These are phyloP conservation scores for Penicillium ochrochloron DNA, from an alignment of 495 filamentous ascomycete genomes.

Conservation along the genomic window DNA sequence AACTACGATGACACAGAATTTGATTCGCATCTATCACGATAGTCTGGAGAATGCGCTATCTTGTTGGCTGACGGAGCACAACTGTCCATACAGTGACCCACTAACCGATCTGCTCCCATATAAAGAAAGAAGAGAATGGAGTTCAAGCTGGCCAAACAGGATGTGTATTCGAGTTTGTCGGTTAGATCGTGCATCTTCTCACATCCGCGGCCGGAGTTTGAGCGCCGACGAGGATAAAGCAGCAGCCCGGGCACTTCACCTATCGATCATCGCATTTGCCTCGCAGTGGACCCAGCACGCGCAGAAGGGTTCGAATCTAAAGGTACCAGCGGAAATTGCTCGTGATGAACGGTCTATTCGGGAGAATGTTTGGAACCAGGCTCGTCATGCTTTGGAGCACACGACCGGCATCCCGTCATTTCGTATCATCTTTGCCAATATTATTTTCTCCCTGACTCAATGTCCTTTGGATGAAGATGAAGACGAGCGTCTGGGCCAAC, in stretches of 20 bases:
- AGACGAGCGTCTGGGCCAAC: conserved; percentile 26
- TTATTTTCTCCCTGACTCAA: conserved; percentile 53
- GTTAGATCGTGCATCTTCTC: conserved; percentile 40
- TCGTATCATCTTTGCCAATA: conserved; percentile 48
- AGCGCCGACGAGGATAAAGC: conserved; percentile 41
- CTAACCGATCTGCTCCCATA: conserved; percentile 8
- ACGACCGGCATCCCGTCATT: conserved; percentile 47
- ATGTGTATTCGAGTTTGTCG: conserved; percentile 49
- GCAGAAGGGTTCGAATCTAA: conserved; percentile 19
- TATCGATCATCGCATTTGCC: conserved; percentile 52
- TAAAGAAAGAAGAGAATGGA: conserved; percentile 36
- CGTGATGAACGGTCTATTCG: conserved; percentile 42
- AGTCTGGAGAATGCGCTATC: conserved; percentile 52
- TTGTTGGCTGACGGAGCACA: conserved; percentile 54
- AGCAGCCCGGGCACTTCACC: conserved; percentile 43
- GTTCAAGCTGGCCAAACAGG: conserved; percentile 48
- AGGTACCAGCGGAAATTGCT: conserved; percentile 15
- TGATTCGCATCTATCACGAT: conserved; percentile 54
- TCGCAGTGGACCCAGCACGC: conserved; percentile 49
- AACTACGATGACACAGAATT: conserved; percentile 36
- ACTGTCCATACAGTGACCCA: conserved; percentile 46
- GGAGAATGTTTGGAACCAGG: conserved; percentile 50
- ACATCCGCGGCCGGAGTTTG: conserved; percentile 35
- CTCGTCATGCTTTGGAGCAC: conserved; percentile 41
- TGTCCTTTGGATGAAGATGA: conserved; percentile 33